Base-by-base conservation (phyloP, 495 filamentous ascomycete genomes). In the Penicillium pancosmium region DNA sequence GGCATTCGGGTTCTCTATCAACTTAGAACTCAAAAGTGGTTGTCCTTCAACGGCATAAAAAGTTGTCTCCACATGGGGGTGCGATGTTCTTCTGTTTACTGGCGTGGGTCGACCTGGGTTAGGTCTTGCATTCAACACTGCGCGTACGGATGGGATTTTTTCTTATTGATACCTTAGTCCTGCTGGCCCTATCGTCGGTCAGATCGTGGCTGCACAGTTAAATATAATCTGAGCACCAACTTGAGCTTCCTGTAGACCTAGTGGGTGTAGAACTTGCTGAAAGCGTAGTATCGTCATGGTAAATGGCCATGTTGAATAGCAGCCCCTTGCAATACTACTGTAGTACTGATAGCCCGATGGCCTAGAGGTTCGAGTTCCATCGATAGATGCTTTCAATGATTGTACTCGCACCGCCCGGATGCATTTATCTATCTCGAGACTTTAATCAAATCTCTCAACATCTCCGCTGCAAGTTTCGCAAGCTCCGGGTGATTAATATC, bases 21-120 rank as follows among this genome's bases (percentile, higher is more conserved):
- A 78, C 75, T 71, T 68, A 61, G 77, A 74, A 73, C 75, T 74
- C 69, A 78, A 82, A 79, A 80, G 78, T 75, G 82, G 77, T 78
- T 84, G 78, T 78, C 82, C 83, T 86, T 86, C 84, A 87, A 86
- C 83, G 82, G 84, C 81, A 76, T 73, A 70, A 78, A 78, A 80
- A 80, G 74, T 77, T 73, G 73, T 71, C 72, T 76, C 71, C 66
- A 76, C 72, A 70, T 64, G 59, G 71, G 59, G 57, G 64, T n/a
- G 59, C 56, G 64, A 44, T 71, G 69, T 65, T 64, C 27, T 67
- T 64, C 65, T 65, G 43, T 69, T 68, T 63, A 60, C 55, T 69
- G 74, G 68, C 68, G 69, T 66, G 62, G 70, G 68, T 68, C 57
- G 68, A 68, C 67, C 69, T 73, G 71, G 74, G 69, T 68, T 38